phyloP scores from a whole-genome alignment of 139 green algal genomes.

The Chlamydomonas schloesseri region DNA sequence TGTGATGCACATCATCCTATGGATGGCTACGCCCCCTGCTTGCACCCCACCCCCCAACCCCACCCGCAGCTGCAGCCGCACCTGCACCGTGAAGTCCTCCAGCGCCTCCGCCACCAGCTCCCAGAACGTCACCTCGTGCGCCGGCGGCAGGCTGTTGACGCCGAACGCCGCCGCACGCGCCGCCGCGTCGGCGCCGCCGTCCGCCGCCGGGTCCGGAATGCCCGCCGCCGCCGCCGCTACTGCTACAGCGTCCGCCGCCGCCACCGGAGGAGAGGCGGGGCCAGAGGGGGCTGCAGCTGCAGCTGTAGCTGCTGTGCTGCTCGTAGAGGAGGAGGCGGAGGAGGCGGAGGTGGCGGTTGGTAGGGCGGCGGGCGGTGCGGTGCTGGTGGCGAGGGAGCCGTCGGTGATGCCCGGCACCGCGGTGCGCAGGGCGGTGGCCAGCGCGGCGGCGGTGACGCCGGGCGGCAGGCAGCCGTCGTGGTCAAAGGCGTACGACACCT shows the following conservation, averaged over 20 bases:
- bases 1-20: not conserved
- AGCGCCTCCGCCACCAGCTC: conserved; percentile 49
- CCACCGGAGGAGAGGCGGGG: no score
- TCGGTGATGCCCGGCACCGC: not conserved
- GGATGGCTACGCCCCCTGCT: not conserved
- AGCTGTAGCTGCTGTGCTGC: no score
- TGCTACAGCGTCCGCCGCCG: no score
- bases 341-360: no score
- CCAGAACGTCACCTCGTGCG: conserved; percentile 44
- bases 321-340: no score
- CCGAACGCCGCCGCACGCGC: conserved; percentile 37
- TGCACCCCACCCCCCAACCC: no score
- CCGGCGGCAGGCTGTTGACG: conserved; percentile 46
- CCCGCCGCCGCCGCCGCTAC: not conserved
- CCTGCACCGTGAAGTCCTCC: conserved; percentile 38
- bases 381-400: no score
- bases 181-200: conserved; percentile 15
- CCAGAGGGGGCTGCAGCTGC: no score
- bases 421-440: conserved; percentile 23
- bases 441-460: not conserved
- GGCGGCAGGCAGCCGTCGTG: conserved; percentile 4
- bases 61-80: not conserved
- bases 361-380: no score
- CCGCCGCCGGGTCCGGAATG: not conserved
- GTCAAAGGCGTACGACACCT: conserved; percentile 37